Evolutionary conservation across 2,329 filamentous ascomycete species (phyloP), one percentile per base, ranked within the genome.

Genomic region (Hypomyces perniciosus): DNA sequence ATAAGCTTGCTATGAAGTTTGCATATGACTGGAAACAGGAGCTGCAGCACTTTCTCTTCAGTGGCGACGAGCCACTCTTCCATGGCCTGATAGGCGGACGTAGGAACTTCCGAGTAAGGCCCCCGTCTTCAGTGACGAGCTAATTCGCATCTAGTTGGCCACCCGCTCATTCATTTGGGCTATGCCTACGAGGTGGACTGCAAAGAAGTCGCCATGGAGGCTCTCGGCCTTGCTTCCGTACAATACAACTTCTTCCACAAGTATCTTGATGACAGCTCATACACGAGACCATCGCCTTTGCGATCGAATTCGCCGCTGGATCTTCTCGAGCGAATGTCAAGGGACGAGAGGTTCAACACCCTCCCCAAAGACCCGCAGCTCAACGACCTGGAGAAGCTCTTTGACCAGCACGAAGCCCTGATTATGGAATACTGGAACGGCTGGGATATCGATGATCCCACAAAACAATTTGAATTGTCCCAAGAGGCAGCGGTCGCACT

Each of bases 161-260:
- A 96, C 61, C 88, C 92, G 1, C 74, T 97, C n/a, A 93, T 97
- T 52, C 93, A 97, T 62, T 78, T 99, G 2, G 91, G 84, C n/a
- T 96, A 95, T 65, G 93, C 90, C 8, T 92, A 86, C 63, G 92
- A 99, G 72, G 77, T 97, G 60, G 81, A 88, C 55, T 93, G 81
- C 59, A 86, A 85, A 52, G 92, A 95, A 57, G 66, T 97, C 20
- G 91, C 85, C 44, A 93, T 96, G 69, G 93, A 99, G 72, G 88
- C 90, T 1, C 77, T 99, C 1, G 83, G 81, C 0, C 75, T 96
- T 54, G 75, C 84, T 0, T 74, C 78, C 7, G 70, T 74, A 1
- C 73, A 80, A 59, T 80, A 85, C 66, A 72, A 79, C 64, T 80
- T 74, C 62, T 65, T 85, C 30, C 80, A 84, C 67, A 81, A 78